Percentiles rank a stretch among this genome's conserved stretches.
Conservation (phyloP, 345 rosid species). For the Trapa bicornis region DNA sequence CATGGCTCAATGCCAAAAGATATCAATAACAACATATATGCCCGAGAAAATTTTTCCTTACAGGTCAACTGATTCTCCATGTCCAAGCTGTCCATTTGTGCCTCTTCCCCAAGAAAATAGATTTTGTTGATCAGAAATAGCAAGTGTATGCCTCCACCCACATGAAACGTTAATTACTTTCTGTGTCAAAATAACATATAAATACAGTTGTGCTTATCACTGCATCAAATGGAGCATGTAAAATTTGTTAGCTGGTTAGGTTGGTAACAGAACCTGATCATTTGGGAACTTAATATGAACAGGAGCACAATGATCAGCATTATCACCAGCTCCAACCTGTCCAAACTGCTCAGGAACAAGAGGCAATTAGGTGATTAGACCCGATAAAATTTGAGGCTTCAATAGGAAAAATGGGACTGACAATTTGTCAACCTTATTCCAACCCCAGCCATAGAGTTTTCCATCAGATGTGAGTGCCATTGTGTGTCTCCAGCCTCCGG, state of each 20-base stretch:
- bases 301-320: conserved; percentile 61
- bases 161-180: conserved; percentile 71
- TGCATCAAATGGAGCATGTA: not conserved
- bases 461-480: conserved; percentile 87
- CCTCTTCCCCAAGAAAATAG: conserved; percentile 98
- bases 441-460: conserved; percentile 96
- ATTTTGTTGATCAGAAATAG: conserved; percentile 65
- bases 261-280: conserved; percentile 52
- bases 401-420: not conserved
- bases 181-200: conserved; percentile 23
- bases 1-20: not conserved
- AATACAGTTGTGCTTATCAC: too few species aligned
- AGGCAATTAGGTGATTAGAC: not conserved
- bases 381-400: not conserved
- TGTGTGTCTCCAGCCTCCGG: conserved; percentile 99
- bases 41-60: conserved; percentile 17
- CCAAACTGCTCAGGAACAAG: conserved; percentile 54
- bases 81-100: conserved; percentile 95
- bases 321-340: conserved; percentile 77
- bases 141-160: conserved; percentile 97
- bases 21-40: not conserved
- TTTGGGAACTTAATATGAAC: conserved; percentile 55
- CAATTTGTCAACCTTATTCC: conserved; percentile 69
- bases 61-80: conserved; percentile 64
- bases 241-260: not conserved